Conservation (phyloP, 371 early-diverging fungal genomes). For the Zopfochytrium polystomum region DNA sequence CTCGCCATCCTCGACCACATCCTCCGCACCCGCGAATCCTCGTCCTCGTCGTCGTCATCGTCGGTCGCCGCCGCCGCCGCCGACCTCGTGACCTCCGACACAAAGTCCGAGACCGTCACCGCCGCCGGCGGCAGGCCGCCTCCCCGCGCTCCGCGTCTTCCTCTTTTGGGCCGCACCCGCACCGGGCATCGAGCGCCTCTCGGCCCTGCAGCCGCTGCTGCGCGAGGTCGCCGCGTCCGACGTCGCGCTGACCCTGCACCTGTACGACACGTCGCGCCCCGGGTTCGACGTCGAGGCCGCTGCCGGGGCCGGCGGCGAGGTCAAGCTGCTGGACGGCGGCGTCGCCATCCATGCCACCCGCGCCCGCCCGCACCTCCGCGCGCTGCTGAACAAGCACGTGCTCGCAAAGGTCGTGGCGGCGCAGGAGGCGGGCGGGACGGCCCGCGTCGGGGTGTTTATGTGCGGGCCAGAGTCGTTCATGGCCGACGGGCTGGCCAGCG, state of each 20-base stretch:
- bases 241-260: not conserved
- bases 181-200: not conserved
- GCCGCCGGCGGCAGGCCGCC: too few species aligned
- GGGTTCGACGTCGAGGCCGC: not conserved
- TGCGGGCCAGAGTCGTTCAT: conserved; percentile 19
- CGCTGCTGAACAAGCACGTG: not conserved
- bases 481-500: not conserved
- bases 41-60: too few species aligned
- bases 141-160: not conserved
- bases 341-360: not conserved
- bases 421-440: not conserved
- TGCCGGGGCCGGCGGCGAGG: not conserved
- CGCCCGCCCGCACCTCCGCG: not conserved
- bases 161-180: conserved; percentile 5
- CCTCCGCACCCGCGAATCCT: not conserved
- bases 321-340: not conserved
- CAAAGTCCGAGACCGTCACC: too few species aligned
- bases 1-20: not conserved
- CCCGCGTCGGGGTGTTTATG: conserved; percentile 14
- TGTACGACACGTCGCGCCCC: not conserved
- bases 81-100: not conserved
- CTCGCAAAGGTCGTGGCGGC: not conserved
- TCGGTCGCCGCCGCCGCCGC: not conserved
- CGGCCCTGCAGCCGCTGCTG: not conserved
- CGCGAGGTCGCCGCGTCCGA: not conserved